These are phyloP conservation scores for Xylaria sp. DNA, from an alignment of 2,329 filamentous ascomycete species.

Conservation along the genomic window DNA sequence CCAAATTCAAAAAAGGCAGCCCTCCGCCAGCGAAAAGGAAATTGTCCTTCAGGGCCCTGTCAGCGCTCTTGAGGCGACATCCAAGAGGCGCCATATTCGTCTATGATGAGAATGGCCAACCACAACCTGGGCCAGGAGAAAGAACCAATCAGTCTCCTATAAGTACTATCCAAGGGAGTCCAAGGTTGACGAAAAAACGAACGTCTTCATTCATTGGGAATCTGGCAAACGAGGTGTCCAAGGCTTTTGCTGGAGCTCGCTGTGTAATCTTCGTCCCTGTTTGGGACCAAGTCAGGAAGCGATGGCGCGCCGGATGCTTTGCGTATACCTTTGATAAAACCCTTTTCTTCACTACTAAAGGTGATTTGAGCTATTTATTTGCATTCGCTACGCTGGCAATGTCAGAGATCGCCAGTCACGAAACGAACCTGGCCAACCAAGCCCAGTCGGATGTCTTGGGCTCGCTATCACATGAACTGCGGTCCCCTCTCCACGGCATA, in stretches of 20 bases:
- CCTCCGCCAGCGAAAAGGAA: constrained; percentile 24
- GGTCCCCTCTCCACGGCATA: constrained; percentile 66
- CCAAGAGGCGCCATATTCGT: constrained; percentile 54
- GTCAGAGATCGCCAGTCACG: constrained; percentile 58
- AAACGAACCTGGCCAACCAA: constrained; percentile 46
- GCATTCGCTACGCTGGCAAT: constrained; percentile 62
- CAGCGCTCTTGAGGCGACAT: constrained; percentile 50
- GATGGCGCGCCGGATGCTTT: constrained; percentile 56
- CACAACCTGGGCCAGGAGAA: constrained; percentile 40
- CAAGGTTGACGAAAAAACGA: constrained; percentile 11
- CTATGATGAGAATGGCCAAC: constrained; percentile 47
- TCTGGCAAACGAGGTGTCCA: constrained; percentile 18
- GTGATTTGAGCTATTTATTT: constrained; percentile 57
- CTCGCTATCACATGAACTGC: constrained; percentile 65
- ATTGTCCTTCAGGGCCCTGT: constrained; percentile 48
- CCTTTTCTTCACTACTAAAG: constrained; percentile 51
- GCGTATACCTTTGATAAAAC: constrained; percentile 53
- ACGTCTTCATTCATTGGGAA: constrained; percentile 21
- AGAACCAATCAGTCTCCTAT: not conserved
- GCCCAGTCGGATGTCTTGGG: constrained; percentile 65
- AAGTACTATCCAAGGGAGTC: constrained; percentile 1
- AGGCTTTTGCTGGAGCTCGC: constrained; percentile 18
- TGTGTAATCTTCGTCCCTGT: constrained; percentile 23
- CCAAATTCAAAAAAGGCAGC: constrained; percentile 42
- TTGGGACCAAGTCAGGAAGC: constrained; percentile 20